These are phyloP conservation scores for Albophoma yamanashiensis DNA, from an alignment of 2,329 filamentous ascomycete species.

Conservation along the genomic window DNA sequence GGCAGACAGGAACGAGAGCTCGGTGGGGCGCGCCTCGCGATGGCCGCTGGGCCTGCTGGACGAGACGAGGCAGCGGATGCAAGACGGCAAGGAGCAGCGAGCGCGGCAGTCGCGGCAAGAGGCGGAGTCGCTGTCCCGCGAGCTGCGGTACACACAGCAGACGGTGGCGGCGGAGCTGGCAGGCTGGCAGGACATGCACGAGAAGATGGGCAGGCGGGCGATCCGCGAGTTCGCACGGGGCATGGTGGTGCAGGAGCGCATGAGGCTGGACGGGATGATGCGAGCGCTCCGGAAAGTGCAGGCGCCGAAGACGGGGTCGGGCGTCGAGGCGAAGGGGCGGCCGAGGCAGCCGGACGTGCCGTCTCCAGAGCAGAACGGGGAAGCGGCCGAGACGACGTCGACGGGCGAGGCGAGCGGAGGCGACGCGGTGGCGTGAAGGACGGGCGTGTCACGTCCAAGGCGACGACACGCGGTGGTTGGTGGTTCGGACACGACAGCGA, in stretches of 20 bases:
- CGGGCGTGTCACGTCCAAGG: background rate
- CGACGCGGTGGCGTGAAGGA: background rate
- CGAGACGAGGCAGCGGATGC: slow-evolving; percentile 71
- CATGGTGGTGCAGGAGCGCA: slow-evolving; percentile 71
- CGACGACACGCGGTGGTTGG: background rate
- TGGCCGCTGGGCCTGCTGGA: slow-evolving; percentile 80
- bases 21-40: slow-evolving; percentile 61
- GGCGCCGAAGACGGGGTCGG: background rate
- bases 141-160: slow-evolving; percentile 85
- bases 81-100: slow-evolving; percentile 76
- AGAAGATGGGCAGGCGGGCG: slow-evolving; percentile 62
- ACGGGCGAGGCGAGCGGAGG: background rate
- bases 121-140: slow-evolving; percentile 62
- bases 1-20: slow-evolving; percentile 67
- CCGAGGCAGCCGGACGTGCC: background rate
- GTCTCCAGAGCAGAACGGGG: background rate
- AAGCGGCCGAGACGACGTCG: background rate
- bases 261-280: slow-evolving; percentile 68
- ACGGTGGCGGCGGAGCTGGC: slow-evolving; percentile 86
- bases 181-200: slow-evolving; percentile 86
- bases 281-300: slow-evolving; percentile 60
- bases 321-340: background rate
- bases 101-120: slow-evolving; percentile 61
- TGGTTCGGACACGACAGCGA: background rate
- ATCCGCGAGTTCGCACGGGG: slow-evolving; percentile 65